These are phyloP conservation scores for Bjerkandera adusta DNA, from an alignment of 1,284 basidiomycete genomes.

Conservation along the genomic window DNA sequence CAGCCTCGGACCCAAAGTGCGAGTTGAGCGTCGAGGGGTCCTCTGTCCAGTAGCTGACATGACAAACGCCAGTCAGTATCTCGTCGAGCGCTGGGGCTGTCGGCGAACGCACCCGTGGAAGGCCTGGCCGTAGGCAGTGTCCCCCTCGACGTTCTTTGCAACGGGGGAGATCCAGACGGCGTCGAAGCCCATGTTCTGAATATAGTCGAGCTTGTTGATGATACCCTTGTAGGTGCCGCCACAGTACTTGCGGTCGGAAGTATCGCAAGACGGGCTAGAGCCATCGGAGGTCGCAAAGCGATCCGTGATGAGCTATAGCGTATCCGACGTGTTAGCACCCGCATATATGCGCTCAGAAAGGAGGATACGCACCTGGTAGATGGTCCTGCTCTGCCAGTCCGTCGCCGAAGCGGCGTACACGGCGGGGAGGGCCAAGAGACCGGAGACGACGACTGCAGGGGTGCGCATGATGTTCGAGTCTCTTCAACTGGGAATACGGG, in stretches of 20 bases:
- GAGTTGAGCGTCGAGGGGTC: conserved; percentile 64
- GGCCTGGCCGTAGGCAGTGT: conserved; percentile 63
- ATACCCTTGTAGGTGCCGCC: conserved; percentile 79
- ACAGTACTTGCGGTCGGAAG: conserved; percentile 56
- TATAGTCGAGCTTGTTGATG: conserved; percentile 73
- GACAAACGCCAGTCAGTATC: background rate
- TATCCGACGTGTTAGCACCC: background rate
- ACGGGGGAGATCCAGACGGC: conserved; percentile 72
- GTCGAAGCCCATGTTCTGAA: conserved; percentile 75
- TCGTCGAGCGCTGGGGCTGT: background rate
- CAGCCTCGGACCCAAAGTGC: conserved; percentile 66
- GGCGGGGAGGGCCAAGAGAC: conserved; percentile 21
- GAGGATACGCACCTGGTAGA: conserved; percentile 23
- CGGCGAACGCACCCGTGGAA: conserved; percentile 50
- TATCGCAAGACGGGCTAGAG: conserved; percentile 52
- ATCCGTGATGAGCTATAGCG: conserved; percentile 65
- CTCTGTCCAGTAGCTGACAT: conserved; percentile 53
- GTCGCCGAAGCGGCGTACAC: conserved; percentile 25
- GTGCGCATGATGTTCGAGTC: conserved; percentile 15
- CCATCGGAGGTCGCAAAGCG: conserved; percentile 62
- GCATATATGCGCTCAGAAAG: background rate
- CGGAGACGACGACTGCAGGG: conserved; percentile 11
- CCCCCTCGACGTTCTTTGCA: conserved; percentile 67
- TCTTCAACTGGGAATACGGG: background rate
- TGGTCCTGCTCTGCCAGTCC: conserved; percentile 24